These are phyloP conservation scores for Colletotrichum filicis DNA, from an alignment of 2,329 filamentous ascomycete species.

Conservation along the genomic window DNA sequence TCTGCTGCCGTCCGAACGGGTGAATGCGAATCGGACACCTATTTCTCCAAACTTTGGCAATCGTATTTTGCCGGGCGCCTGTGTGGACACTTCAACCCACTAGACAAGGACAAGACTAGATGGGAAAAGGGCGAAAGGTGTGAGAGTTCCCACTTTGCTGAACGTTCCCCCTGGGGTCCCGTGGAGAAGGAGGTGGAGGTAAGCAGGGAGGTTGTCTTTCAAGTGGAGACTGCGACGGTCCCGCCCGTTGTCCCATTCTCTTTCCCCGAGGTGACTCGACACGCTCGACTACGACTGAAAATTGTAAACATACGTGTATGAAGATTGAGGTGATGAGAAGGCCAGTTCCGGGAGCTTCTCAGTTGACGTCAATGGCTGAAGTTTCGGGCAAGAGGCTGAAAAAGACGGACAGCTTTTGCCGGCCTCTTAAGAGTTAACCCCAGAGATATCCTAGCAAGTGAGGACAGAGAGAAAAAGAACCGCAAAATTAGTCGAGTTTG, in stretches of 20 bases:
- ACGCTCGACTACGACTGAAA: background rate
- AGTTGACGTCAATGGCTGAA: background rate
- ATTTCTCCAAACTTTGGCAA: constrained; percentile 7
- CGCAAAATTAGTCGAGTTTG: constrained; percentile 22
- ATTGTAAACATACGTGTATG: too few relatives aligned
- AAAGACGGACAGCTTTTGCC: background rate
- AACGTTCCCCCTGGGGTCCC: constrained; percentile 26
- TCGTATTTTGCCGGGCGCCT: constrained; percentile 30
- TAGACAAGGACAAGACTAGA: constrained; percentile 29
- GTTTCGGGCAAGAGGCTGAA: background rate
- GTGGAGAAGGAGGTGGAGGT: constrained; percentile 28
- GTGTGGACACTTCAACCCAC: constrained; percentile 18
- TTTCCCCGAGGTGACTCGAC: constrained; percentile 6
- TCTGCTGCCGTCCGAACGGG: constrained; percentile 19
- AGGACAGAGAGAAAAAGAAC: constrained; percentile 14
- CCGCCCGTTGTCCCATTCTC: constrained; percentile 11
- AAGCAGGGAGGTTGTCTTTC: constrained; percentile 13
- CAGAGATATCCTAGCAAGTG: constrained; percentile 14
- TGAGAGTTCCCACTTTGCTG: constrained; percentile 16
- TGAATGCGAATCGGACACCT: constrained; percentile 12
- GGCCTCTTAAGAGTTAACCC: background rate
- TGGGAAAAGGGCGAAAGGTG: constrained; percentile 10
- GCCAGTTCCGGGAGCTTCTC: background rate
- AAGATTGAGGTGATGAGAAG: background rate
- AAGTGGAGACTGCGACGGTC: constrained; percentile 24